Base-by-base conservation (phyloP, 345 rosid genomes). In the Punica granatum region DNA sequence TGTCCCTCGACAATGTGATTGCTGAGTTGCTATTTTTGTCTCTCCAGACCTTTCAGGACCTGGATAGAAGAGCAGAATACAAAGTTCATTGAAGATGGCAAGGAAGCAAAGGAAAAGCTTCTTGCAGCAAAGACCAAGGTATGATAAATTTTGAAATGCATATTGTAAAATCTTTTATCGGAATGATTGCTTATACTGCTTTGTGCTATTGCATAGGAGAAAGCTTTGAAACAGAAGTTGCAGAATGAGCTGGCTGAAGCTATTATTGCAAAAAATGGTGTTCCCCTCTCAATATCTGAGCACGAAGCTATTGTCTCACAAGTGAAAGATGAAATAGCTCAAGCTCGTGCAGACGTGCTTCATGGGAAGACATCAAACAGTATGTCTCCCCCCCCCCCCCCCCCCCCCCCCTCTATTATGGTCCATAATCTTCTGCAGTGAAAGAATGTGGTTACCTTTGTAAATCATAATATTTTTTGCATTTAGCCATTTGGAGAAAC, bases 101-200 rank as follows among this genome's bases (percentile, higher is more conserved):
- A 85, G 69, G 81, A 85, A 78, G 82, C 80, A 31, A 89, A 63
- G 72, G 83, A 70, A 76, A 86, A 71, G 56, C 58, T 86, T 73
- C 67, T 46, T 67, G 89, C 78, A 48, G 87, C 86, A 30, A 87
- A 77, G 78, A 81, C 80, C 16, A 88, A 82, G 92, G 97, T 90
- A 73, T 54, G 54, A n/a, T 13, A 39, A 66, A 33, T 12, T 7
- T n/a, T 68, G 10, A 56, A 34, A 30, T 25, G 18, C 26, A 42
- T 51, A 28, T 13, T 18, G n/a, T 23, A 63, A 23, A 23, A 37
- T 63, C 23, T 33, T 61, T 61, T 61, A 7, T 33, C 34, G 66
- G 46, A 36, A 34, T 59, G 26, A 18, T 49, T 32, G 44, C 34
- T 69, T 34, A 66, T 11, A 23, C 44, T 3, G 39, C 4, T 67